Conservation (phyloP, 2,329 filamentous ascomycete species). For the Alternaria hordeiaustralica region DNA sequence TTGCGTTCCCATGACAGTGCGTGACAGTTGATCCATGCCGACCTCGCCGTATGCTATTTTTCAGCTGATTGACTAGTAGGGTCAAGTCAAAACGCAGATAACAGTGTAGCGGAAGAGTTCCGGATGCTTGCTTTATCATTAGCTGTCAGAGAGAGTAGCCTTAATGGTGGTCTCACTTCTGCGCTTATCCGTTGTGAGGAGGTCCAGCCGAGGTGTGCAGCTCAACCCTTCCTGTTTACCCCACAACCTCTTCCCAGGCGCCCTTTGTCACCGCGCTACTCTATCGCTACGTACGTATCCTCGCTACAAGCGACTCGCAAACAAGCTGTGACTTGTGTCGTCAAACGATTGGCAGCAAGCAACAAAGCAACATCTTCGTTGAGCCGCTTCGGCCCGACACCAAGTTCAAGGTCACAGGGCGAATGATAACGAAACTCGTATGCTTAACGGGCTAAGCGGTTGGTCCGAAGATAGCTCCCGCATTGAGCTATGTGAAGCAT, state of each 20-base stretch:
- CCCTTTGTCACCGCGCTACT: slow-evolving; percentile 9
- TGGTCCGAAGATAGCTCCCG: slow-evolving; percentile 31
- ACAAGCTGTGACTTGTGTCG: neutral
- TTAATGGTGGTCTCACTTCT: slow-evolving; percentile 3
- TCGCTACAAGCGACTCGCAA: slow-evolving; percentile 3
- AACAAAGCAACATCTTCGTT: slow-evolving; percentile 11
- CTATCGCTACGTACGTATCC: slow-evolving; percentile 7
- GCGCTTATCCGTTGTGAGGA: slow-evolving; percentile 26
- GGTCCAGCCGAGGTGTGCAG: slow-evolving; percentile 36
- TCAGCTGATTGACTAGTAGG: slow-evolving; percentile 14
- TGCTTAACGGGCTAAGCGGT: slow-evolving; percentile 17
- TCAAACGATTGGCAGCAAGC: slow-evolving; percentile 4
- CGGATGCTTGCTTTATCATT: neutral
- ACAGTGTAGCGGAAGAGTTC: neutral
- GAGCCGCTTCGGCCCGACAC: slow-evolving; percentile 20
- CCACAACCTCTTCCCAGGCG: slow-evolving; percentile 34
- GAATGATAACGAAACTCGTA: slow-evolving; percentile 25
- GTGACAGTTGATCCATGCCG: slow-evolving; percentile 16
- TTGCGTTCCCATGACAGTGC: slow-evolving; percentile 16
- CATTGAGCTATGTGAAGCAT: slow-evolving; percentile 27
- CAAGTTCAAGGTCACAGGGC: slow-evolving; percentile 13
- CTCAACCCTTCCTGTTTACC: slow-evolving; percentile 29
- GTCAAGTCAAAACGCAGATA: neutral
- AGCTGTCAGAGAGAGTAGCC: neutral
- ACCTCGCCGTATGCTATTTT: slow-evolving; percentile 5